These are phyloP conservation scores for Clarkia xantiana DNA, from an alignment of 345 rosid species.

Conservation along the genomic window DNA sequence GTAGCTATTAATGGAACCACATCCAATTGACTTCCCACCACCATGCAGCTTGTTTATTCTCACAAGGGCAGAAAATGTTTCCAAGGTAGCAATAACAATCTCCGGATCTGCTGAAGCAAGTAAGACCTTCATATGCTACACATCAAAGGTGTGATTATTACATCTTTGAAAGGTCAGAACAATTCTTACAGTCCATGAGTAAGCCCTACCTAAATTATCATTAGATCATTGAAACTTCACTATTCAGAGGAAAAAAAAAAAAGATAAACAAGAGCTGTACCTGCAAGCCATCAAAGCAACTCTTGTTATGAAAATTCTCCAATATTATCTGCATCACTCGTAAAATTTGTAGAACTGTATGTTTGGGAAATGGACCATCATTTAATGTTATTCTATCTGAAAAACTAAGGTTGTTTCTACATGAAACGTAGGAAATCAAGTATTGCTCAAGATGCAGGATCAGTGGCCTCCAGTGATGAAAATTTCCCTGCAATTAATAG, in stretches of 20 bases:
- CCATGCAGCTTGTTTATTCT: conserved; percentile 87
- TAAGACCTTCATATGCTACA: conserved; percentile 85
- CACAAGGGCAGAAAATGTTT: conserved; percentile 76
- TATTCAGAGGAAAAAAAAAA: too few relatives aligned
- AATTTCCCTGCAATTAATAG: conserved; percentile 57
- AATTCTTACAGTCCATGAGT: too few relatives aligned
- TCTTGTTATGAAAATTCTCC: conserved; percentile 85
- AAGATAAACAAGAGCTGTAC: conserved; percentile 30
- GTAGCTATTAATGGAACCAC: conserved; percentile 70
- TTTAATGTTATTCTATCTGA: conserved; percentile 60
- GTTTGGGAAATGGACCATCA: conserved; percentile 63
- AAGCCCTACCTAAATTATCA: too few relatives aligned
- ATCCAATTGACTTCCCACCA: conserved; percentile 69
- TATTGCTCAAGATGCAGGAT: conserved; percentile 87
- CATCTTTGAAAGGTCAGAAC: not conserved
- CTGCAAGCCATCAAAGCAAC: conserved; percentile 89
- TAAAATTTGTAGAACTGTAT: conserved; percentile 71
- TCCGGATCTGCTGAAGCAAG: conserved; percentile 94
- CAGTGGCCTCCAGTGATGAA: conserved; percentile 94
- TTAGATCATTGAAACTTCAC: too few relatives aligned
- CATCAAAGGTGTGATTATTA: not conserved
- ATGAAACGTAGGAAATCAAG: conserved; percentile 65
- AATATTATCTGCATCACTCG: conserved; percentile 76
- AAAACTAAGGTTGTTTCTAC: conserved; percentile 70
- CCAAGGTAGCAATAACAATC: conserved; percentile 71